Evolutionary conservation across 768 basidiomycete genomes (phyloP), one percentile per base, ranked within the genome.

Genomic region (Collybia nuda): DNA sequence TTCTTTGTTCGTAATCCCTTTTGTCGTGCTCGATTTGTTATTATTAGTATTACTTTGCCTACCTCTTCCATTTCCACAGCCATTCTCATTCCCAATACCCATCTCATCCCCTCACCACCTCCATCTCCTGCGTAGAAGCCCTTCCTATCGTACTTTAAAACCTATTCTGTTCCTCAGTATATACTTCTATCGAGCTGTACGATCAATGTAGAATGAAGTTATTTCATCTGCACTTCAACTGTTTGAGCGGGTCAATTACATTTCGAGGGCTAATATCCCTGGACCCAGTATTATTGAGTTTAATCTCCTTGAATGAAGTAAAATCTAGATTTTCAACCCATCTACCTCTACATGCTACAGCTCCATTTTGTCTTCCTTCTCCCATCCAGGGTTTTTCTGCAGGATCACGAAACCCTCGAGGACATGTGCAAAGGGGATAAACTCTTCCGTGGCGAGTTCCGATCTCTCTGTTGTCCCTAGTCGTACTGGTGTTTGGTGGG

Each of bases 371-470:
- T 91, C 89, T 64, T 93, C 89, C 66, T 82, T 84, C 72, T 89
- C 89, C 77, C 82, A 93, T 5, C 90, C 90, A 48, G 90, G 91
- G 67, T 94, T 96, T 79, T 95, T 96, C 71, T 85, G 84, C 61
- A 97, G 66, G 47, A 97, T 85, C 35, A 95, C 90, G 59, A 97
- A 88, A 51, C 94, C 94, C 69, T 98, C 96, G 44, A 99, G 76
- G 21, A 94, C 90, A 61, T 85, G 83, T 37, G 85, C 81, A 67
- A 90, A 99, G 2, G 94, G 88, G 58, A 98, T 90, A 68, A 76
- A 98, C 70, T 99, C 96, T 67, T 98, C 96, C 40, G 97, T 98
- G 12, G 93, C 97, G 54, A 98, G 73, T 73, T 98, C 97, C 5
- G 91, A 93, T 39, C 97, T 79, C 66, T 98, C 97, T 2, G 88